Evolutionary conservation across 164 flowering plant species (phyloP), one percentile per base, ranked within the genome.

Genomic region (Chimonanthus praecox): DNA sequence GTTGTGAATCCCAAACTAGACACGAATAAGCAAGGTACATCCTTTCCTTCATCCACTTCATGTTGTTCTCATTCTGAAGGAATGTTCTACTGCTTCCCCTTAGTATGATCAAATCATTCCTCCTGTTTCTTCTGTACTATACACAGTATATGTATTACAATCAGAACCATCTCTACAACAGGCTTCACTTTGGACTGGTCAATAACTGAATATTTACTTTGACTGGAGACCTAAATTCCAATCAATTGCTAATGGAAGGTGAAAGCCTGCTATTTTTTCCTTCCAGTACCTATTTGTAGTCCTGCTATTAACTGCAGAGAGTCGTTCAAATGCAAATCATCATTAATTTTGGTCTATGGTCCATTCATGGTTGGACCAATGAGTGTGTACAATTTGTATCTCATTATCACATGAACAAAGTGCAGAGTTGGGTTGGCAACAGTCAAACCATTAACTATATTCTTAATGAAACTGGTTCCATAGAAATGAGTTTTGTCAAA

Each of bases 1-100:
- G 87, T 95, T 45, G 81, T 86, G 66, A 84, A 88, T 60, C 99
- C 99, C 7, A 78, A 84, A 72, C 70, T 80, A 66, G 68, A 85
- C 80, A 75, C 68, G 77, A 85, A 76, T 74, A 83, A 78, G 66
- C 82, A 85, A 88, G 97, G 97, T 92, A 51, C 18, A 51, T 15
- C 47, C 45, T 46, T 66, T 3, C 68, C 4, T 66, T 44, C 46
- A 10, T 15, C 13, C 65, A 62, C 46, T 69, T 4, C 11, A 11
- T 13, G 47, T 70, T 49, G 16, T 7, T 21, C 7, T 43, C 7
- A 49, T 44, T 68, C 4, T 54, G 10, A 11, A n/a, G 60, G 16
- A 54, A 54, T 1, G 16, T 54, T 54, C 60, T n/a, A 54, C 60
- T 10, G 60, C 11, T 54, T 13, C 11, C 60, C 9, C 60, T 15